phyloP scores from a whole-genome alignment of 768 basidiomycete genomes.

The Hygrophorus russula region DNA sequence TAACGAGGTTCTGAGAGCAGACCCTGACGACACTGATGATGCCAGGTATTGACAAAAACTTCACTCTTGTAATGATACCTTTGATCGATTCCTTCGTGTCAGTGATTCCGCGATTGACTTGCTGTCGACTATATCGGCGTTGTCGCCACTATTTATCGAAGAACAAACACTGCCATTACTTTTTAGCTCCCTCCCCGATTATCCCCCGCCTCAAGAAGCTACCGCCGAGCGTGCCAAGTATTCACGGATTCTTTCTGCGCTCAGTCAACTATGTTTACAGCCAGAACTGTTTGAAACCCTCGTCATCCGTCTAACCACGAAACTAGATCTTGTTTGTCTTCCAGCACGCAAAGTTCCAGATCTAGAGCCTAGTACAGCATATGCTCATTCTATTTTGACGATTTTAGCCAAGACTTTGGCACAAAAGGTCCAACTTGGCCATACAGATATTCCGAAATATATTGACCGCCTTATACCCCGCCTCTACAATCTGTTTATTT shows the following conservation, averaged over 20 bases:
- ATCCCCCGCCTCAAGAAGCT: constrained; percentile 44
- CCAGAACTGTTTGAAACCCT: constrained; percentile 77
- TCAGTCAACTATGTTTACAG: constrained; percentile 63
- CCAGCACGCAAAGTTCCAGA: constrained; percentile 22
- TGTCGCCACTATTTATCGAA: constrained; percentile 54
- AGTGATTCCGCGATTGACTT: constrained; percentile 55
- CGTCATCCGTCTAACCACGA: constrained; percentile 63
- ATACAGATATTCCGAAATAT: constrained; percentile 73
- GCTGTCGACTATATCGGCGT: constrained; percentile 47
- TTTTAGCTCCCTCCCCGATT: constrained; percentile 64
- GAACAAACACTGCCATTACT: constrained; percentile 73
- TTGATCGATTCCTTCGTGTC: not conserved
- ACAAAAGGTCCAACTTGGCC: constrained; percentile 32
- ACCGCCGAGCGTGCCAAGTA: constrained; percentile 45
- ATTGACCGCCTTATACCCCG: constrained; percentile 64
- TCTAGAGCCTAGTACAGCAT: constrained; percentile 61
- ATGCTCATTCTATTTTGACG: constrained; percentile 72
- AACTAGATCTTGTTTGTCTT: constrained; percentile 61
- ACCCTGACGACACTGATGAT: constrained; percentile 41
- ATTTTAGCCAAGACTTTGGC: constrained; percentile 54
- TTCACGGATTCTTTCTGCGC: constrained; percentile 55
- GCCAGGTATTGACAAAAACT: constrained; percentile 27
- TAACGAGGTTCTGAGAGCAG: constrained; percentile 53
- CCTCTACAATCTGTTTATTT: constrained; percentile 53
- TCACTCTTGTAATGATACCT: no score